Conservation (phyloP, 169 alveolate species). For the Amoebophrya sp. region DNA sequence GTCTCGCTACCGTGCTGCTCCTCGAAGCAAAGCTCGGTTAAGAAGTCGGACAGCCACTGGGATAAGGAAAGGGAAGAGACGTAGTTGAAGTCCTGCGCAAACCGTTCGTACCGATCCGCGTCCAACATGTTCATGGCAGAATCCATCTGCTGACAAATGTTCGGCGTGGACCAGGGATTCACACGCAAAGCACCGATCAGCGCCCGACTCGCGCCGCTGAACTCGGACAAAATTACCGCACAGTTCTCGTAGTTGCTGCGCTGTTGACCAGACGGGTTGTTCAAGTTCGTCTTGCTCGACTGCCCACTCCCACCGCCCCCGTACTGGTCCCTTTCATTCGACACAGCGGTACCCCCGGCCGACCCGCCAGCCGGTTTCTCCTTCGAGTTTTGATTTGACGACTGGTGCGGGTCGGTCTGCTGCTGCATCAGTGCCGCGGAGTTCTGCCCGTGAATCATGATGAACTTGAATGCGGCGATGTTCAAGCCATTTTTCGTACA, state of each 20-base stretch:
- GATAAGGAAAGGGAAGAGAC: neutral
- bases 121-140: neutral
- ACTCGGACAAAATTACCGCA: constrained; percentile 56
- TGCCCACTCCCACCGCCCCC: neutral
- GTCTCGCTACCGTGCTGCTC: neutral
- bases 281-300: neutral
- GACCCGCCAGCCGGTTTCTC: neutral
- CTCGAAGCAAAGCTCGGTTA: neutral
- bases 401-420: neutral
- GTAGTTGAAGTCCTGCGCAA: neutral
- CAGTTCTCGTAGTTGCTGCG: neutral
- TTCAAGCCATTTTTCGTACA: constrained; percentile 63
- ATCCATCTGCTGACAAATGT: neutral
- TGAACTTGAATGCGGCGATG: constrained; percentile 49
- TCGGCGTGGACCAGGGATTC: constrained; percentile 55
- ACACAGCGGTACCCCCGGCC: neutral
- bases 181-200: constrained; percentile 56
- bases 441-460: constrained; percentile 48
- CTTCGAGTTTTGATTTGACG: constrained; percentile 33
- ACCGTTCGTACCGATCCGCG: neutral
- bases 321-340: neutral
- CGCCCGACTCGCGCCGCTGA: constrained; percentile 59
- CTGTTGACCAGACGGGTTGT: too few species aligned
- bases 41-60: neutral
- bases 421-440: too few species aligned